These are phyloP conservation scores for Hermanozyma aechmeae DNA, from an alignment of 805 yeast genomes.

Conservation along the genomic window DNA sequence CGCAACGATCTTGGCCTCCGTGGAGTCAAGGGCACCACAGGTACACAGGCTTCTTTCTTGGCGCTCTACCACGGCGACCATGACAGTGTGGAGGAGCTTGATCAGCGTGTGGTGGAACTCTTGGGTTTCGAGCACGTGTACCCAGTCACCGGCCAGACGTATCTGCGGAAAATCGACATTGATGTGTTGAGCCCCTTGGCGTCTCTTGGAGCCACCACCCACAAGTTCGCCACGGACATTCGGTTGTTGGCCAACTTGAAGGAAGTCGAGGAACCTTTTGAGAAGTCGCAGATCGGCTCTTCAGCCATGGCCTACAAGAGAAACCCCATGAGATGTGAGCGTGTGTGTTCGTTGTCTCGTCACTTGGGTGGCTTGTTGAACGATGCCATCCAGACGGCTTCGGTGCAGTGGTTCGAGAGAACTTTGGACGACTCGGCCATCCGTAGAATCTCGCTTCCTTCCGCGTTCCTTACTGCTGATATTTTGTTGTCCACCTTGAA, in stretches of 20 bases:
- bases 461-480: constrained; percentile 94
- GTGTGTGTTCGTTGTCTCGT: constrained; percentile 97
- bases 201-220: constrained; percentile 92
- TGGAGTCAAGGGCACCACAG: constrained; percentile 99
- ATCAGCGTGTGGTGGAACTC: constrained; percentile 84
- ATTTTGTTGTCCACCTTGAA: constrained; percentile 80
- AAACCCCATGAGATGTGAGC: constrained; percentile 98
- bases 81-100: constrained; percentile 89
- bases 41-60: constrained; percentile 95
- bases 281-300: constrained; percentile 96
- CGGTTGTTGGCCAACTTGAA: constrained; percentile 93
- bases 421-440: constrained; percentile 97
- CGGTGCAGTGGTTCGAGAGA: constrained; percentile 99
- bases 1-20: constrained; percentile 93
- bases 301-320: constrained; percentile 99
- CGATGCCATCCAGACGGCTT: constrained; percentile 93
- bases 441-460: constrained; percentile 92
- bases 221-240: constrained; percentile 95
- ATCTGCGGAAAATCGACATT: constrained; percentile 94
- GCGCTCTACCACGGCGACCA: constrained; percentile 94
- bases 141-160: constrained; percentile 99
- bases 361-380: constrained; percentile 85
- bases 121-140: constrained; percentile 91
- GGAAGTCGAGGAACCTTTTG: constrained; percentile 97
- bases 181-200: constrained; percentile 89